A percentile compares a stretch with the other conserved stretches of the same genome.
These are phyloP conservation scores for Knoxdaviesia capensis DNA, from an alignment of 2,329 filamentous ascomycete species.

Conservation along the genomic window DNA sequence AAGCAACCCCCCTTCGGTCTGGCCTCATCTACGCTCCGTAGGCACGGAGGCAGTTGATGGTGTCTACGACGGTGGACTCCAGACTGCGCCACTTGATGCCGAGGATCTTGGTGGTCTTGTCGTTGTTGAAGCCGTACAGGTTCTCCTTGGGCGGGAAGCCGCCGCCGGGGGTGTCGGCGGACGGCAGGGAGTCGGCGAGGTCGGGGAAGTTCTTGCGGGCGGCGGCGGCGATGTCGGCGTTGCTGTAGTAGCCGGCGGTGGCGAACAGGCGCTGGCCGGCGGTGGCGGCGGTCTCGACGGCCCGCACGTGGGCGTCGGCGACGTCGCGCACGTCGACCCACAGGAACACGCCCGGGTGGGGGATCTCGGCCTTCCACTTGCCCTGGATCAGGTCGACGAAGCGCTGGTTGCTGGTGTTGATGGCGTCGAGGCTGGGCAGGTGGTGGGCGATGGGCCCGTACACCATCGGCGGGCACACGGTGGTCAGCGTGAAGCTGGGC, in stretches of 20 bases:
- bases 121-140: slow-evolving; percentile 36
- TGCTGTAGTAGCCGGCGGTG: slow-evolving; percentile 24
- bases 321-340: slow-evolving; percentile 38
- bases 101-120: slow-evolving; percentile 34
- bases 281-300: slow-evolving; percentile 25
- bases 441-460: slow-evolving; percentile 30
- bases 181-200: slow-evolving; percentile 24
- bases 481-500: slow-evolving; percentile 28
- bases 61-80: slow-evolving; percentile 42
- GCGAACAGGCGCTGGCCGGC: slow-evolving; percentile 30
- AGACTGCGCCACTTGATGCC: slow-evolving; percentile 41
- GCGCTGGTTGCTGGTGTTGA: slow-evolving; percentile 34
- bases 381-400: slow-evolving; percentile 29
- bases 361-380: slow-evolving; percentile 23
- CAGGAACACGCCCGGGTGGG: slow-evolving; percentile 19
- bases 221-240: slow-evolving; percentile 21
- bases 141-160: slow-evolving; percentile 17
- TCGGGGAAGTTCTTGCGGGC: slow-evolving; percentile 29
- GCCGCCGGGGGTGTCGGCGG: slow-evolving; percentile 21
- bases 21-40: not conserved
- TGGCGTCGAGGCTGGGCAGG: slow-evolving; percentile 20
- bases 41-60: no score
- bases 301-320: slow-evolving; percentile 29
- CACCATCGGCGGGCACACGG: slow-evolving; percentile 33
- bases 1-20: no score